These are phyloP conservation scores for Micractinium conductrix DNA, from an alignment of 139 green algal species.

Conservation along the genomic window DNA sequence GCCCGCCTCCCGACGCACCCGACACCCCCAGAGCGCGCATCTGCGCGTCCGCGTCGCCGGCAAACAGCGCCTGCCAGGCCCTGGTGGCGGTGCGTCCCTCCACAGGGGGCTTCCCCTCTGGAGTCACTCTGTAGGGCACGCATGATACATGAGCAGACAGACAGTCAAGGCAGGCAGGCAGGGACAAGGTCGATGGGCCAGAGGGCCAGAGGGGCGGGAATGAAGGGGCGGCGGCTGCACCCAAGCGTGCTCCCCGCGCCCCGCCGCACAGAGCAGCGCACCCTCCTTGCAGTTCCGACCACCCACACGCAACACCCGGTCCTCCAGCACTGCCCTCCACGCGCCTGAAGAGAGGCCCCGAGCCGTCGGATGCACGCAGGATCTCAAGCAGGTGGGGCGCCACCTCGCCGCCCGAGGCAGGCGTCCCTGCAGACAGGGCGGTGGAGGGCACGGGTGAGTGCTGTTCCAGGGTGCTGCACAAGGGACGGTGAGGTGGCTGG, in stretches of 20 bases:
- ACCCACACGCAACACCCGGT: too few species aligned
- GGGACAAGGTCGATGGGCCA: neutral
- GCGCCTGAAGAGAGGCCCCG: conserved; percentile 70
- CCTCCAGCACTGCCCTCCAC: neutral
- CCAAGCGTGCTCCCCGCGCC: too few species aligned
- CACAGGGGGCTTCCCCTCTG: conserved; percentile 39
- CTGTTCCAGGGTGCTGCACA: too few species aligned
- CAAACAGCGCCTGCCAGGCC: conserved; percentile 64
- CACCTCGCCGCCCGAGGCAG: conserved; percentile 20
- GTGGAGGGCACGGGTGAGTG: too few species aligned
- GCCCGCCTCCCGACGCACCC: neutral
- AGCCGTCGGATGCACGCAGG: conserved; percentile 42
- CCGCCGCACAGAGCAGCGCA: too few species aligned
- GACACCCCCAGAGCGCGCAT: neutral
- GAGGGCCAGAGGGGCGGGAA: neutral
- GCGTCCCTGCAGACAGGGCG: conserved; percentile 33
- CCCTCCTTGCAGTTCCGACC: too few species aligned
- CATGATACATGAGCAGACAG: too few species aligned
- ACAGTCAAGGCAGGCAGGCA: too few species aligned
- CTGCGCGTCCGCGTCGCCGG: neutral
- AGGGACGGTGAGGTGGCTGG: too few species aligned
- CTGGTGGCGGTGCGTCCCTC: conserved; percentile 47
- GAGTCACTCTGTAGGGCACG: conserved; percentile 62
- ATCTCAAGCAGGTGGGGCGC: conserved; percentile 60
- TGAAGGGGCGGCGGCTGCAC: too few species aligned